Conservation (phyloP, 2,329 filamentous ascomycete genomes). For the Cercospora sojina region DNA sequence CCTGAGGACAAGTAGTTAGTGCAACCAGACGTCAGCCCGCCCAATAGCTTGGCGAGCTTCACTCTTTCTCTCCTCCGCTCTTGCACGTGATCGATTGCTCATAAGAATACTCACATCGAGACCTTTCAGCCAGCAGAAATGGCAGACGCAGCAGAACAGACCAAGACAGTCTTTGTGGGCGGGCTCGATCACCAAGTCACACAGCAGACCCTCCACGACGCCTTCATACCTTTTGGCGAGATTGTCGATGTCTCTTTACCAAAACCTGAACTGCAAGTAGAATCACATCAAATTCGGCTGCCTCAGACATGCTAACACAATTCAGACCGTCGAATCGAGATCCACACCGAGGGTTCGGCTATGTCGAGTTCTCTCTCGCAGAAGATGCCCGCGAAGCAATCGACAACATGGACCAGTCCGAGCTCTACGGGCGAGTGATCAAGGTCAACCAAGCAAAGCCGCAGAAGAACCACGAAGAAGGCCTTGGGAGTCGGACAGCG, state of each 20-base stretch:
- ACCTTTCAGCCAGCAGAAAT: conserved; percentile 50
- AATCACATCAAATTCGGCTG: background rate
- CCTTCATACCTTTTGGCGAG: conserved; percentile 95
- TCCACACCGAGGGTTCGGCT: conserved; percentile 87
- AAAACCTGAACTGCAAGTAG: conserved; percentile 68
- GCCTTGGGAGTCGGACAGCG: conserved; percentile 87
- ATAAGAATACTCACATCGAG: background rate
- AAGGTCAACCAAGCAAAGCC: conserved; percentile 91
- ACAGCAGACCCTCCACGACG: conserved; percentile 73
- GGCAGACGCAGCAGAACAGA: conserved; percentile 70
- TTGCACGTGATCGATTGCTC: conserved; percentile 1
- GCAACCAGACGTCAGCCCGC: background rate
- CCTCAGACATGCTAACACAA: background rate
- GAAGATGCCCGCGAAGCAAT: conserved; percentile 91
- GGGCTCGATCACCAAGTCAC: conserved; percentile 81
- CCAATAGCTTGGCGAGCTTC: conserved; percentile 6
- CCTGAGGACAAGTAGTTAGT: conserved; percentile 8
- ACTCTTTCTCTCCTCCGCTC: conserved; percentile 2
- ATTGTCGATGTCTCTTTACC: conserved; percentile 88
- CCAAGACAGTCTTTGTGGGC: conserved; percentile 88
- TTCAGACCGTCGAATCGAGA: conserved; percentile 65
- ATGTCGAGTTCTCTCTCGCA: conserved; percentile 87
- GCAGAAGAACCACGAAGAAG: conserved; percentile 83
- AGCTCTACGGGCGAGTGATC: conserved; percentile 87
- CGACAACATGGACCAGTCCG: conserved; percentile 98